A percentile compares a stretch with the other conserved stretches of the same genome.
These are phyloP conservation scores for Phialophora verrucosa DNA, from an alignment of 2,329 filamentous ascomycete species.

Conservation along the genomic window DNA sequence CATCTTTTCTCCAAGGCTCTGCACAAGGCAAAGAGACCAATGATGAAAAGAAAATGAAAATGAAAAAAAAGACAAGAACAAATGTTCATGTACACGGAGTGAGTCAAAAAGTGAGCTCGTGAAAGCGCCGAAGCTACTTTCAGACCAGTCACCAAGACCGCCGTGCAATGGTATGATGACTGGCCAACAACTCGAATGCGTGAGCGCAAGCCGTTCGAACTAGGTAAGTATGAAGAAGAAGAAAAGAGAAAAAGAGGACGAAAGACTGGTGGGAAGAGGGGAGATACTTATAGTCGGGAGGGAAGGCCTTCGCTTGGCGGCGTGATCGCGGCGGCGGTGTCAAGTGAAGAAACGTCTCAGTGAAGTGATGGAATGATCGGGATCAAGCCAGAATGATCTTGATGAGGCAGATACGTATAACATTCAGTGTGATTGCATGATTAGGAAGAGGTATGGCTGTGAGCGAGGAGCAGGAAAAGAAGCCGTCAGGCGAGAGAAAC, in stretches of 20 bases:
- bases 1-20: slow-evolving; percentile 38
- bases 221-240: slow-evolving; percentile 34
- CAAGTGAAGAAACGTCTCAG: not conserved
- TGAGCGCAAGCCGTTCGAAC: slow-evolving; percentile 24
- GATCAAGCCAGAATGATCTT: not conserved
- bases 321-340: not conserved
- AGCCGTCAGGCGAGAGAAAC: not conserved
- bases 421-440: not conserved
- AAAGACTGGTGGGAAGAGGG: not conserved
- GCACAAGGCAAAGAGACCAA: slow-evolving; percentile 32
- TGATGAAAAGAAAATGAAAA: slow-evolving; percentile 38
- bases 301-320: slow-evolving; percentile 7
- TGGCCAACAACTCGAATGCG: slow-evolving; percentile 16
- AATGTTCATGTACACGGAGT: not conserved
- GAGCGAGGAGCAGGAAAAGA: not conserved
- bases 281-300: slow-evolving; percentile 19
- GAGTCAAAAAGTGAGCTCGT: slow-evolving; percentile 28
- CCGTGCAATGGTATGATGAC: slow-evolving; percentile 29
- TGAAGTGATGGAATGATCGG: not conserved
- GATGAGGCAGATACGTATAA: not conserved
- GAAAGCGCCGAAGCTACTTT: slow-evolving; percentile 19
- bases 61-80: not conserved
- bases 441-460: not conserved
- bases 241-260: not conserved
- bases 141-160: slow-evolving; percentile 25